phyloP scores from a whole-genome alignment of 2,329 filamentous ascomycete species.

The Akanthomyces lecanii region DNA sequence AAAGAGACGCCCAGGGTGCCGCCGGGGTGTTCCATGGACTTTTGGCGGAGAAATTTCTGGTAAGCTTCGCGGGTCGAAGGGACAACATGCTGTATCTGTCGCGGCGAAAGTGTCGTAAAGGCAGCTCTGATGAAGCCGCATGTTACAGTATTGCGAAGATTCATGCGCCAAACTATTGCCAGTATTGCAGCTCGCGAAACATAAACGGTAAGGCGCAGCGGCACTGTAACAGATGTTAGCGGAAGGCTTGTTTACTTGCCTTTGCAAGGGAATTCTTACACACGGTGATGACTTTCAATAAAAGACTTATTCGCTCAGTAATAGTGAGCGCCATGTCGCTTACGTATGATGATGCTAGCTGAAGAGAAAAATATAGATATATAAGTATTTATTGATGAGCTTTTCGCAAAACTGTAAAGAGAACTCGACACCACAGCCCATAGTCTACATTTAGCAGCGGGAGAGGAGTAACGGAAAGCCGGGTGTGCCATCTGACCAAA shows the following conservation, averaged over 20 bases:
- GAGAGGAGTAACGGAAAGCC: no score
- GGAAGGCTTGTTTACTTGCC: no score
- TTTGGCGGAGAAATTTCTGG: neutral
- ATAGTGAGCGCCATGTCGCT: neutral
- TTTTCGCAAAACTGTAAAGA: no score
- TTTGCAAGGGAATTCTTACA: neutral
- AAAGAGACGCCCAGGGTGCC: neutral
- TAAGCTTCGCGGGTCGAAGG: neutral
- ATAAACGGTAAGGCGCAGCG: neutral
- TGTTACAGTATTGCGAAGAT: neutral
- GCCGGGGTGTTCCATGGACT: neutral
- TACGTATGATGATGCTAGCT: neutral
- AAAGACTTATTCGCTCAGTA: neutral
- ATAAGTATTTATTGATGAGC: no score
- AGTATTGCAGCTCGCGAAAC: neutral
- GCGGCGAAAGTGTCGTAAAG: neutral
- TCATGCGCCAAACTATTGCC: neutral
- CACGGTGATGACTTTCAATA: neutral
- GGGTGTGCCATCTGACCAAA: no score
- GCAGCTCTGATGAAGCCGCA: neutral
- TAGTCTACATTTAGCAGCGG: no score
- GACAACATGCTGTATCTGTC: neutral
- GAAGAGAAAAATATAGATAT: no score
- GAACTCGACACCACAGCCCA: no score
- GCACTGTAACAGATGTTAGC: neutral